Evolutionary conservation across 805 yeast genomes (phyloP).

Genomic region (Myxozyma udenii): DNA sequence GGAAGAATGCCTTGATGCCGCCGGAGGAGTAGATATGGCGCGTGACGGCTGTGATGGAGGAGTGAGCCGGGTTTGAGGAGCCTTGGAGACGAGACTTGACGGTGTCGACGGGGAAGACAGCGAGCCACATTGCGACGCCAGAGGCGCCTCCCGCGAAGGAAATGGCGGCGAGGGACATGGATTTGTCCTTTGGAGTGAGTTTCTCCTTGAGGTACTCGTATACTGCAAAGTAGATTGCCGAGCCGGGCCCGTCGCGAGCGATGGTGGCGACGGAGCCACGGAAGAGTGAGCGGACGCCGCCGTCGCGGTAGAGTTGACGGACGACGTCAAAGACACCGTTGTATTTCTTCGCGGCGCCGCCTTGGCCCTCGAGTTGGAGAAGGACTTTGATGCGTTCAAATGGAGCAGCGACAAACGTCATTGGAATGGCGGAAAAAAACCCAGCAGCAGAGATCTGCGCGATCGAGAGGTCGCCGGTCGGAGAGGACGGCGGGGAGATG

Average conservation of each 20-base stretch:
- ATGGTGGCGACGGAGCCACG: constrained; percentile 90
- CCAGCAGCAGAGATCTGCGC: constrained; percentile 86
- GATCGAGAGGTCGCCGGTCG: constrained; percentile 51
- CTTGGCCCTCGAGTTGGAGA: constrained; percentile 69
- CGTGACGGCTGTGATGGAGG: constrained; percentile 64
- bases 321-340: constrained; percentile 59
- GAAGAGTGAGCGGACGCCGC: constrained; percentile 80
- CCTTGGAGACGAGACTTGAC: constrained; percentile 81
- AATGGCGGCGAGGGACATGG: constrained; percentile 68
- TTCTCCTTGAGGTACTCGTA: constrained; percentile 74
- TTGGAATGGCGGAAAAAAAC: constrained; percentile 89
- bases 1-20: constrained; percentile 90
- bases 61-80: constrained; percentile 44
- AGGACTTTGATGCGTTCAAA: constrained; percentile 94
- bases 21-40: constrained; percentile 65
- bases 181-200: constrained; percentile 48
- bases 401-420: constrained; percentile 95
- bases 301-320: constrained; percentile 64
- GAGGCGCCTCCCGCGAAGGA: constrained; percentile 92
- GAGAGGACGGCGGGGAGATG: constrained; percentile 36
- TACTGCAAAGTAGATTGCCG: constrained; percentile 92
- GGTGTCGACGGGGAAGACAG: constrained; percentile 94
- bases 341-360: constrained; percentile 39
- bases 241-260: constrained; percentile 97
- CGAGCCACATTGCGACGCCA: constrained; percentile 96